Conservation (phyloP, 2,329 filamentous ascomycete genomes). For the Mariannaea elegans region DNA sequence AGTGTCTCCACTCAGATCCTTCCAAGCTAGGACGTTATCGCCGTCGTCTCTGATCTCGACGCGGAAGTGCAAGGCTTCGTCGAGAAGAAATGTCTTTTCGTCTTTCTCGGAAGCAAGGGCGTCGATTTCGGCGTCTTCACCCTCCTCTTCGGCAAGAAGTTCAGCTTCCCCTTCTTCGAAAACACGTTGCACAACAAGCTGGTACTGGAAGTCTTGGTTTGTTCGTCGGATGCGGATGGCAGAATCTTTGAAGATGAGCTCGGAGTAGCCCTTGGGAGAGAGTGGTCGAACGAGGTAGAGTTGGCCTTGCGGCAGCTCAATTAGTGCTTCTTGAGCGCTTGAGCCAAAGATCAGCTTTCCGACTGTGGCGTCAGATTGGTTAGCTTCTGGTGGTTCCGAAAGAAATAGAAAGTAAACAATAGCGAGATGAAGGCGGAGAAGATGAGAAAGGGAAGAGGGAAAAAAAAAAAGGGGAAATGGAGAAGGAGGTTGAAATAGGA, state of each 20-base stretch:
- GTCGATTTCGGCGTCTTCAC: constrained; percentile 80
- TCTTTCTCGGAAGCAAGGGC: constrained; percentile 83
- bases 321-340: constrained; percentile 87
- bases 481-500: neutral
- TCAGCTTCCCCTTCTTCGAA: constrained; percentile 99
- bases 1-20: constrained; percentile 89
- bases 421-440: neutral
- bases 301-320: constrained; percentile 94
- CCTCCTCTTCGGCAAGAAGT: constrained; percentile 86
- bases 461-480: neutral
- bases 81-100: constrained; percentile 97
- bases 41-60: constrained; percentile 82
- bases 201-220: constrained; percentile 95
- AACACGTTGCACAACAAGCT: constrained; percentile 93
- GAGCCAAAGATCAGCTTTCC: constrained; percentile 93
- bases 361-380: constrained; percentile 59
- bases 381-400: constrained; percentile 16
- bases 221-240: constrained; percentile 91
- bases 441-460: neutral
- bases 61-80: constrained; percentile 88
- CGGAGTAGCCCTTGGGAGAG: constrained; percentile 96
- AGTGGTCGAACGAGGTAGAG: constrained; percentile 95
- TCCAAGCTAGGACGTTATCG: constrained; percentile 91
- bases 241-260: constrained; percentile 98
- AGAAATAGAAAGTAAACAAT: neutral